Evolutionary conservation across 352 stramenopile genomes (phyloP), one percentile per base, ranked within the genome.

Genomic region (Globisporangium iwayamae): DNA sequence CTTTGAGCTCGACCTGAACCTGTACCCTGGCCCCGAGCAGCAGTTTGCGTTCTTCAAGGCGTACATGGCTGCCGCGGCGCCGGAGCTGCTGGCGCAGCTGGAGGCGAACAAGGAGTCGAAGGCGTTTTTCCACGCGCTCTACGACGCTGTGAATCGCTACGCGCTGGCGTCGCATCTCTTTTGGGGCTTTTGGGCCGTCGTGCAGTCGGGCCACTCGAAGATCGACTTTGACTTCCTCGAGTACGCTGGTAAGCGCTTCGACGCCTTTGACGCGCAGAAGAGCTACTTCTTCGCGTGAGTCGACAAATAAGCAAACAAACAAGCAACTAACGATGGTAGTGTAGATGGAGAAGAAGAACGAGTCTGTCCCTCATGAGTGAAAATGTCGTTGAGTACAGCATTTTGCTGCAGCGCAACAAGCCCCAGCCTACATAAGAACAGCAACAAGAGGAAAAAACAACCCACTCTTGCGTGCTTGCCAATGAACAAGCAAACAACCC

Each of bases 181-280:
- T 65, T 98, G 94, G 94, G 92, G 90, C 60, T 89, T 96, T 50
- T 98, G 94, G 94, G 86, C 93, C n/a, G 64, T 98, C 45, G 89
- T 98, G 28, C 94, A 98, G 78, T 83, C 87, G 4, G 81, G 75
- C 9, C 83, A 95, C 71, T 96, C 88, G 54, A 92, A 87, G 75
- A 96, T 96, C 66, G 88, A 96, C 73, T 96, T 96, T 70, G 83
- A 96, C 73, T 96, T 96, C 66, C 56, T 94, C 56, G 80, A 90
- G 65, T 96, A 96, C 67, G 88, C 86, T 32, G 70, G 70, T 14
- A 91, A 93, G 68, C 86, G 88, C 48, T 93, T 96, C 60, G 76
- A 65, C 6, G 85, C 83, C n/a, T 95, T 94, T 56, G 78, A 91
- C 47, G 70, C 84, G 69, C 87, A 96, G 50, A 74, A 76, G 52